Evolutionary conservation across 495 filamentous ascomycete genomes (phyloP).

Genomic region (Pyrenopolyporus hunteri): DNA sequence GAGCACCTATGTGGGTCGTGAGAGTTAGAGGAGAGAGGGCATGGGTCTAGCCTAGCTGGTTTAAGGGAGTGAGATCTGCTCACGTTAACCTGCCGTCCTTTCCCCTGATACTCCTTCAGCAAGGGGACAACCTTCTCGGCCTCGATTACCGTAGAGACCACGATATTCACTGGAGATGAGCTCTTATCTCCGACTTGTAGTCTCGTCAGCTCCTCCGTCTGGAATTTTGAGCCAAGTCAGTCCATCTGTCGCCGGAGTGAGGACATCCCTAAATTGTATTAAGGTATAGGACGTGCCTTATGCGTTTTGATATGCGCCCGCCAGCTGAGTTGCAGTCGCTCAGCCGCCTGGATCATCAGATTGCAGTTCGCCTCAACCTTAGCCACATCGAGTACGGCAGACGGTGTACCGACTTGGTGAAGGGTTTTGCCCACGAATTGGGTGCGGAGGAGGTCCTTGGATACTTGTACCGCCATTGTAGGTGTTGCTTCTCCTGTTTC

Average conservation of each 20-base stretch:
- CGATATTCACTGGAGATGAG: conserved; percentile 62
- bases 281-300: conserved; percentile 64
- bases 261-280: not conserved
- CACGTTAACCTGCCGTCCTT: conserved; percentile 63
- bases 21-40: not conserved
- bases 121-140: conserved; percentile 71
- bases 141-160: conserved; percentile 81
- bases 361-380: conserved; percentile 73
- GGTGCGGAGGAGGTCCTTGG: conserved; percentile 52
- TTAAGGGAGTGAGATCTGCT: conserved; percentile 21
- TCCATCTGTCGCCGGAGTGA: not conserved
- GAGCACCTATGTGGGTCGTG: conserved; percentile 59
- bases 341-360: conserved; percentile 71
- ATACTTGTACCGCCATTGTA: conserved; percentile 33
- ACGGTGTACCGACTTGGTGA: conserved; percentile 66
- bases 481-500: not conserved
- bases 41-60: not conserved
- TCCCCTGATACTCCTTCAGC: conserved; percentile 60
- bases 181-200: conserved; percentile 70
- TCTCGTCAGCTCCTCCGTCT: conserved; percentile 75
- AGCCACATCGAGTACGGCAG: conserved; percentile 71
- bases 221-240: conserved; percentile 16
- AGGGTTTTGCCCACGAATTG: conserved; percentile 68
- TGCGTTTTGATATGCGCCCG: conserved; percentile 87
- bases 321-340: conserved; percentile 67